phyloP scores from a whole-genome alignment of 2,329 filamentous ascomycete genomes.

The Ophiostoma perfectum region DNA sequence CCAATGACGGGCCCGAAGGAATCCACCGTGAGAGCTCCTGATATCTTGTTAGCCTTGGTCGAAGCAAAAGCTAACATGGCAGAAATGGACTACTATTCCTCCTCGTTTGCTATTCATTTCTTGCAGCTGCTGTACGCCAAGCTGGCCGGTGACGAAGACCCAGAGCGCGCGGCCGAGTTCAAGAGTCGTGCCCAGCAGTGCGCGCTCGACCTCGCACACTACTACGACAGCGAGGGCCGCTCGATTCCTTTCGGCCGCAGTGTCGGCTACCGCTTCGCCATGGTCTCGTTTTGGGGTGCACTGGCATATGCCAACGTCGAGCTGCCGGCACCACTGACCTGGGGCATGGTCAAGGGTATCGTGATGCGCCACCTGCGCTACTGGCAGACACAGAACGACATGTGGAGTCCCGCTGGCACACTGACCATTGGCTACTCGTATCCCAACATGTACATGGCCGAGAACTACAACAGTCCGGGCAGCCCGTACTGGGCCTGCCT shows the following conservation, averaged over 20 bases:
- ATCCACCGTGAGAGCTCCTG: slow-evolving; percentile 49
- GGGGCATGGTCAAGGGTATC: slow-evolving; percentile 74
- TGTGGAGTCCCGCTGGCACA: slow-evolving; percentile 70
- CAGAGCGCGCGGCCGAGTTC: slow-evolving; percentile 62
- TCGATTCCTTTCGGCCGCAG: slow-evolving; percentile 73
- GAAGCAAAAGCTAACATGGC: too few species aligned
- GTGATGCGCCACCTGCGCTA: slow-evolving; percentile 68
- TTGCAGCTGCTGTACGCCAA: slow-evolving; percentile 72
- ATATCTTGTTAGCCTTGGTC: too few species aligned
- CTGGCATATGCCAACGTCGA: slow-evolving; percentile 71
- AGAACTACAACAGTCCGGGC: slow-evolving; percentile 78
- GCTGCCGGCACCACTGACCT: slow-evolving; percentile 64
- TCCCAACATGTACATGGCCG: slow-evolving; percentile 72
- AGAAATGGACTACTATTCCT: slow-evolving; percentile 79
- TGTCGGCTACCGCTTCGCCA: slow-evolving; percentile 76
- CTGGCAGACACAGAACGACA: slow-evolving; percentile 71
- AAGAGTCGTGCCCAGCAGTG: slow-evolving; percentile 60
- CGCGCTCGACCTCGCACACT: slow-evolving; percentile 67
- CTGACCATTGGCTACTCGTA: slow-evolving; percentile 72
- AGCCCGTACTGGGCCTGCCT: slow-evolving; percentile 73
- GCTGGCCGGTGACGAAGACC: slow-evolving; percentile 61
- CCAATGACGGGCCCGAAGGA: slow-evolving; percentile 70
- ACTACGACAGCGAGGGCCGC: slow-evolving; percentile 66
- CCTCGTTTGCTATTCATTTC: slow-evolving; percentile 76
- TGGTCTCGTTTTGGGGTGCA: slow-evolving; percentile 78